phyloP scores from a whole-genome alignment of 2,329 filamentous ascomycete genomes.

The Neobulgaria alba region DNA sequence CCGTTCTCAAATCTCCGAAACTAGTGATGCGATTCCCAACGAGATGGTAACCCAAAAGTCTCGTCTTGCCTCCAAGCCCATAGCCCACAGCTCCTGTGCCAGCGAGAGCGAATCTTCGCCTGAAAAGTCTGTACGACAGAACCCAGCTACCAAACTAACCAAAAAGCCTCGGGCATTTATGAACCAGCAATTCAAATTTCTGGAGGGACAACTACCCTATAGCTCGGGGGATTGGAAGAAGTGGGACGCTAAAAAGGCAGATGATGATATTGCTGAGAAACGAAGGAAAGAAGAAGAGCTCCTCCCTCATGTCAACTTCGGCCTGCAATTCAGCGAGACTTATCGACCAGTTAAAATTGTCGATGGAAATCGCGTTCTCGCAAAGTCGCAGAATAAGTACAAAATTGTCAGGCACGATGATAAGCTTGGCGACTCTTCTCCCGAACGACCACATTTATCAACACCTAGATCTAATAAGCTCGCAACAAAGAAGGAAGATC shows the following conservation, averaged over 20 bases:
- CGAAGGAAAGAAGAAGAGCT: not conserved
- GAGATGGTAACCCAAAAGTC: not conserved
- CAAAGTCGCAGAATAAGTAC: not conserved
- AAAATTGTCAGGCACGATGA: not conserved
- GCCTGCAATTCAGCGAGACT: not conserved
- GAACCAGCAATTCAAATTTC: too few relatives aligned
- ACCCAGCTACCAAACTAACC: not conserved
- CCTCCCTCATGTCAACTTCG: not conserved
- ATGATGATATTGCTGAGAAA: not conserved
- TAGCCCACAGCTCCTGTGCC: not conserved
- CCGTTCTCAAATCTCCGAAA: not conserved
- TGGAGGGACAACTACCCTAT: too few relatives aligned
- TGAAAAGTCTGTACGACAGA: not conserved
- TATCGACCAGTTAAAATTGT: not conserved
- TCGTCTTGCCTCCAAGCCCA: too few relatives aligned
- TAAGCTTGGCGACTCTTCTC: not conserved
- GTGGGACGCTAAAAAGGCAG: not conserved
- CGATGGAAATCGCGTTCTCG: not conserved
- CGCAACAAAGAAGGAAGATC: not conserved
- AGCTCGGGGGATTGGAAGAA: too few relatives aligned
- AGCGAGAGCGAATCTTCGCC: not conserved
- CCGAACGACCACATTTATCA: not conserved
- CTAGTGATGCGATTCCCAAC: not conserved
- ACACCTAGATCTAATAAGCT: not conserved
- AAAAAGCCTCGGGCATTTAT: too few relatives aligned